Conservation (phyloP, 345 rosid species). For the Salix udensis region DNA sequence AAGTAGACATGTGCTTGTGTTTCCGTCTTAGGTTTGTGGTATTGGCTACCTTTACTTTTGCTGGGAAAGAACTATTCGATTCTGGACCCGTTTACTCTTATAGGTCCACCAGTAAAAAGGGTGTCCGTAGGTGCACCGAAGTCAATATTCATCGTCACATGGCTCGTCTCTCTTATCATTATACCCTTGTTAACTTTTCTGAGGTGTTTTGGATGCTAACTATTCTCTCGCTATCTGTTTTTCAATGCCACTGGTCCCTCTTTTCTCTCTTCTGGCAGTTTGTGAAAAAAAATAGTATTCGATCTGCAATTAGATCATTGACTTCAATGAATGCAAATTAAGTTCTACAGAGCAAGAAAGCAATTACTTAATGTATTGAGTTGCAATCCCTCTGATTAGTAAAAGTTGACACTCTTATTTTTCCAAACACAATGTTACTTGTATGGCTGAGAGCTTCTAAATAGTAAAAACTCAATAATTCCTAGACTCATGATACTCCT, state of each 20-base stretch:
- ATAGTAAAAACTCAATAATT: too few relatives aligned
- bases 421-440: too few relatives aligned
- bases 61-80: too few relatives aligned
- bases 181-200: neutral
- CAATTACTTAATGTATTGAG: neutral
- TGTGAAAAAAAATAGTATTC: neutral
- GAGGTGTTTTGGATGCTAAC: neutral
- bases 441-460: too few relatives aligned
- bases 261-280: neutral
- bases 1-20: constrained; percentile 17
- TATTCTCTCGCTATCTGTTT: too few relatives aligned
- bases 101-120: neutral
- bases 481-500: too few relatives aligned
- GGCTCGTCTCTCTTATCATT: neutral
- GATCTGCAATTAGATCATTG: neutral
- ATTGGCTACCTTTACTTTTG: neutral
- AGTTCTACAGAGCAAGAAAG: neutral
- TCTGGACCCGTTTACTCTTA: neutral
- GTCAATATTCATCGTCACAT: neutral
- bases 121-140: neutral
- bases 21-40: neutral
- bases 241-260: too few relatives aligned
- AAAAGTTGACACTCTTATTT: neutral
- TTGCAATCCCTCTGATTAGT: neutral
- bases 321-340: neutral